phyloP scores from a whole-genome alignment of 345 rosid species.

The Rubroshorea leprosula region DNA sequence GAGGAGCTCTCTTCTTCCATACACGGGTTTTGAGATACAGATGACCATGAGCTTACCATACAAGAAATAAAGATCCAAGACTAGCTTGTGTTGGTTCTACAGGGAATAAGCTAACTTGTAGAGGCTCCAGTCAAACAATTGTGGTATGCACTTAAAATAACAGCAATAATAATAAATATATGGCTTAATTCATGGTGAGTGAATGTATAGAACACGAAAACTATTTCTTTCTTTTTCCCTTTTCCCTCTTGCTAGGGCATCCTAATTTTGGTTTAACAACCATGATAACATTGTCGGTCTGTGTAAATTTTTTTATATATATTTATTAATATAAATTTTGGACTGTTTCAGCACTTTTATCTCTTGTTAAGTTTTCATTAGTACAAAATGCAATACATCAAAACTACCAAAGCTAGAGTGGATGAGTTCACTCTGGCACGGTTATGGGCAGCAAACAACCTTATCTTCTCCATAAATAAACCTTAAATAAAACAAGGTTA shows the following conservation, averaged over 20 bases:
- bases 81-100: too few relatives aligned
- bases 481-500: neutral
- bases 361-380: neutral
- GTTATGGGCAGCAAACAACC: too few relatives aligned
- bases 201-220: slow-evolving; percentile 7
- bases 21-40: too few relatives aligned
- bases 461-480: neutral
- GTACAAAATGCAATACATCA: too few relatives aligned
- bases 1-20: too few relatives aligned
- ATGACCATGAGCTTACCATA: too few relatives aligned
- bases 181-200: neutral
- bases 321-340: neutral
- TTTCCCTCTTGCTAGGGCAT: neutral
- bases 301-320: neutral
- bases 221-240: neutral
- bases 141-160: slow-evolving; percentile 2
- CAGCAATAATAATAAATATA: slow-evolving; percentile 3
- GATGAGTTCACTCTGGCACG: too few relatives aligned
- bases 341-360: neutral
- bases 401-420: too few relatives aligned
- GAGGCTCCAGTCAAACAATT: neutral
- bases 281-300: slow-evolving; percentile 3
- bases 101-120: slow-evolving; percentile 7
- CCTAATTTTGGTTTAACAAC: neutral
- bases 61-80: too few relatives aligned